Base-by-base conservation (phyloP, 2,329 filamentous ascomycete genomes). In the Sclerotinia trifoliorum region DNA sequence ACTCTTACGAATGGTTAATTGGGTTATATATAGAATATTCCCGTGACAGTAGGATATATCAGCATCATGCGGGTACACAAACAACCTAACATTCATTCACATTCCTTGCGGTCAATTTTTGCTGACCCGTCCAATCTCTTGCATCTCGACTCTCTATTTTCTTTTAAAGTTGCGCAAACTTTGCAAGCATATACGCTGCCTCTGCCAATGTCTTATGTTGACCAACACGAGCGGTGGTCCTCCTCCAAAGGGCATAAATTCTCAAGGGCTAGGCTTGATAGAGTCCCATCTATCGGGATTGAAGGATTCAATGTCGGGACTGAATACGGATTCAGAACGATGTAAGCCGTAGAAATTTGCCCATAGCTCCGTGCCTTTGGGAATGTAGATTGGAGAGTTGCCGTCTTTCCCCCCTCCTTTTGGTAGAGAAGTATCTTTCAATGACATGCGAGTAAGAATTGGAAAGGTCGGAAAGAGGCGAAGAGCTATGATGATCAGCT, bases 161-260 rank as follows among this genome's bases (percentile, higher is more conserved):
- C 32, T 56, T 51, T n/a, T 66, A 70, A 11, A 60, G 32, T 42
- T 71, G 68, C 17, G 68, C 51, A 10, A 69, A 44, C 13, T 67
- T 67, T 35, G 67, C 67, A 26, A 68, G 64, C 8, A 68, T 57
- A 56, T 70, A 71, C 2, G 66, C 44, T 5, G 68, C 61, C 56
- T 72, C 71, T 48, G 42, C 62, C 6, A 70, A 60, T 19, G 65
- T 70, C 26, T 69, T 72, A 7, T 67, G 48, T 42, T 71, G 62
- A 0, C 92, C 92, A 0, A 94, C 90, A 67, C 89, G 92, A 0
- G 88, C 83, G 4, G 79, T 0, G 89, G 88, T 0, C 89, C 89
- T 35, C 86, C 80, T 71, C 88, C 91, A 75, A 94, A 94, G 0
- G 89, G 89, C 56, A 91, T 65, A 46, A 66, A 61, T 61, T 89